A percentile compares a stretch with the other conserved stretches of the same genome.
Evolutionary conservation across 805 yeast genomes (phyloP).

Genomic region (Yarrowia sp.): DNA sequence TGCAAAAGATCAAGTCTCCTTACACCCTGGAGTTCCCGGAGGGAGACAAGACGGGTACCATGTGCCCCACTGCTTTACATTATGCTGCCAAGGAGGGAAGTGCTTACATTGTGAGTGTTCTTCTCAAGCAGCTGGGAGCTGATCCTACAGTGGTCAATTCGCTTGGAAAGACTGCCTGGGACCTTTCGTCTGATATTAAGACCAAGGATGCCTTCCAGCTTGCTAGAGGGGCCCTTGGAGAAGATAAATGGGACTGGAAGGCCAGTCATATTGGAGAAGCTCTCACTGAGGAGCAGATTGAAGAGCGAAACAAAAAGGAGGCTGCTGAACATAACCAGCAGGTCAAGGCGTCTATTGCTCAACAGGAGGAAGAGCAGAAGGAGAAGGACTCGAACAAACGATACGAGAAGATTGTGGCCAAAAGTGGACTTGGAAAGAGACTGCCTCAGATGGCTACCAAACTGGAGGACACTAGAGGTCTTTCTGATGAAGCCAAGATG

Average conservation of each 20-base stretch:
- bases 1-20: constrained; percentile 57
- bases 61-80: constrained; percentile 78
- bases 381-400: constrained; percentile 76
- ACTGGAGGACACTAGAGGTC: constrained; percentile 53
- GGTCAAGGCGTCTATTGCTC: constrained; percentile 51
- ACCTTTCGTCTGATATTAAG: constrained; percentile 56
- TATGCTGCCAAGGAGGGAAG: constrained; percentile 74
- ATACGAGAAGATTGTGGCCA: constrained; percentile 40
- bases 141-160: constrained; percentile 67
- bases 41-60: constrained; percentile 34
- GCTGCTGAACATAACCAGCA: constrained; percentile 42
- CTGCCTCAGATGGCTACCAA: constrained; percentile 43
- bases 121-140: constrained; percentile 69
- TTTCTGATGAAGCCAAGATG: constrained; percentile 75
- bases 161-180: constrained; percentile 71
- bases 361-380: constrained; percentile 82
- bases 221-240: constrained; percentile 73
- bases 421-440: constrained; percentile 45
- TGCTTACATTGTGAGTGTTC: constrained; percentile 65
- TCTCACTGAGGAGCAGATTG: constrained; percentile 49
- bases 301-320: constrained; percentile 44
- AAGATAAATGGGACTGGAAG: constrained; percentile 71
- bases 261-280: constrained; percentile 69
- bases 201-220: constrained; percentile 65
- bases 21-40: constrained; percentile 15